A percentile compares a stretch with the other conserved stretches of the same genome.
Conservation (phyloP, 306 rosid genomes). For the Quercus alba region DNA sequence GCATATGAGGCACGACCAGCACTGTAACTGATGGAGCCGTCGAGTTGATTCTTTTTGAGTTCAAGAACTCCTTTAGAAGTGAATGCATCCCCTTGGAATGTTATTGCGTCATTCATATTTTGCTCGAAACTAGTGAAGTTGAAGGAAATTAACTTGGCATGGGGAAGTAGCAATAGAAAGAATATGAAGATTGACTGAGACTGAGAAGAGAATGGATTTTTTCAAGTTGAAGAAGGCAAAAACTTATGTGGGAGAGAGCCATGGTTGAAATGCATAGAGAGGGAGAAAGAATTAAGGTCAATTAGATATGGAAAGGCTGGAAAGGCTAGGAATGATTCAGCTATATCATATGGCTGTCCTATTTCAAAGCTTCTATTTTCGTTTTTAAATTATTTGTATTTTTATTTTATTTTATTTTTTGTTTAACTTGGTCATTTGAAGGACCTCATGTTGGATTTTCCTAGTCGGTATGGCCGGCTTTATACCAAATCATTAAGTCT, state of each 20-base stretch:
- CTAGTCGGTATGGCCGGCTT: too few relatives aligned
- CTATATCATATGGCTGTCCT: constrained; percentile 2
- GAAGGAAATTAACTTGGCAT: constrained; percentile 47
- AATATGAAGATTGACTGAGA: neutral
- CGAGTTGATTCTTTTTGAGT: constrained; percentile 54
- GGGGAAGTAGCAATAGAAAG: constrained; percentile 5
- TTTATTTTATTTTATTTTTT: neutral
- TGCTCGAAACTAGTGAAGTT: constrained; percentile 36
- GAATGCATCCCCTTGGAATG: constrained; percentile 52
- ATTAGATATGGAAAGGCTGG: neutral
- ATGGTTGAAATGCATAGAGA: neutral
- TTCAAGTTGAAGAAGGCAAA: neutral
- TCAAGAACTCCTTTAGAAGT: constrained; percentile 40
- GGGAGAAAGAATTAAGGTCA: neutral
- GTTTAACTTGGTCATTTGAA: neutral
- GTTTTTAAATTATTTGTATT: neutral
- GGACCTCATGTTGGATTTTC: neutral
- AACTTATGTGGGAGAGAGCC: neutral
- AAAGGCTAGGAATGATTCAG: neutral
- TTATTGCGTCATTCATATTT: constrained; percentile 27
- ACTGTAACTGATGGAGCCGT: constrained; percentile 37
- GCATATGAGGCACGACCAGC: constrained; percentile 54
- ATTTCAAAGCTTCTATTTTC: neutral
- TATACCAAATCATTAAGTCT: too few relatives aligned
- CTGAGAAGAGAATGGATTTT: neutral